Evolutionary conservation across 1,139 yeast genomes (phyloP).

Genomic region (Candida neerlandica): DNA sequence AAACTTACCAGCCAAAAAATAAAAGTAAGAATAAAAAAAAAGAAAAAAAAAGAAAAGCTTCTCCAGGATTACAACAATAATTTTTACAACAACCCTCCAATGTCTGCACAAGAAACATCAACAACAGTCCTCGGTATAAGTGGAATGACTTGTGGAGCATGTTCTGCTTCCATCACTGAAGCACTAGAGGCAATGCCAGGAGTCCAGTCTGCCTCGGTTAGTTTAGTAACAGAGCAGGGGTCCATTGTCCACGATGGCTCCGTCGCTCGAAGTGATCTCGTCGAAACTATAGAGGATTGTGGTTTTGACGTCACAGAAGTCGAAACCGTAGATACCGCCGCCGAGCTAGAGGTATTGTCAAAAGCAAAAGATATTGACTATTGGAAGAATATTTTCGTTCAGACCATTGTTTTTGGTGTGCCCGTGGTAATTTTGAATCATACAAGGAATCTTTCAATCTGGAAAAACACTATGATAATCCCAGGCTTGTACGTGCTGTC

Average conservation of each 20-base stretch:
- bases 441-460: conserved; percentile 38
- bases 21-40: too few species aligned
- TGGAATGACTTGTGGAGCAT: conserved; percentile 49
- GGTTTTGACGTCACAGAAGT: conserved; percentile 36
- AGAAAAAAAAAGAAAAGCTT: too few species aligned
- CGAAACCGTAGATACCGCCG: conserved; percentile 17
- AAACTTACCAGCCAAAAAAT: too few species aligned
- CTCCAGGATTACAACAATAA: too few species aligned
- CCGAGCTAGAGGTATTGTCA: conserved; percentile 57
- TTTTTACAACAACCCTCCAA: background rate
- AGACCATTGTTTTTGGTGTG: conserved; percentile 54
- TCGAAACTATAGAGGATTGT: conserved; percentile 35
- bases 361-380: conserved; percentile 69
- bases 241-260: conserved; percentile 23
- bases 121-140: conserved; percentile 16
- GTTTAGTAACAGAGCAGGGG: conserved; percentile 40
- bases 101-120: background rate
- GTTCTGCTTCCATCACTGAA: conserved; percentile 40
- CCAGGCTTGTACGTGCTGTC: conserved; percentile 63
- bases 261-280: conserved; percentile 18
- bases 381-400: conserved; percentile 64
- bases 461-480: conserved; percentile 32
- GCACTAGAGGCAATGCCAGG: conserved; percentile 28
- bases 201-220: conserved; percentile 31
- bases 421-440: conserved; percentile 68